A percentile compares a stretch with the other conserved stretches of the same genome.
Conservation (phyloP, 805 yeast genomes). For the Barnettozyma wickerhamii region DNA sequence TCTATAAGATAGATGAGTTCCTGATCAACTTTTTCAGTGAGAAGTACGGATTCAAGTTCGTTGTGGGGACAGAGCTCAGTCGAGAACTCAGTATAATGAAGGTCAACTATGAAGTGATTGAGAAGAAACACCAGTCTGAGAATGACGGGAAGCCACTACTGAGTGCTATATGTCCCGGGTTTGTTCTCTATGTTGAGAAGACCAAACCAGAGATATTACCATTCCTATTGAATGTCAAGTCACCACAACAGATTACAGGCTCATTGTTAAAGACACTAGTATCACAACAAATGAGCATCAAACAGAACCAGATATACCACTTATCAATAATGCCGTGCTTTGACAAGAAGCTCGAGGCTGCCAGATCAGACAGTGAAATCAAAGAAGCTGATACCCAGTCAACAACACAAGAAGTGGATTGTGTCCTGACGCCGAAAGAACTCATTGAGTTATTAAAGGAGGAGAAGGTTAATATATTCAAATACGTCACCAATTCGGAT, state of each 20-base stretch:
- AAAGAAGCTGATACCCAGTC: conserved; percentile 24
- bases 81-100: conserved; percentile 59
- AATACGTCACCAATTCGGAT: conserved; percentile 18
- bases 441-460: conserved; percentile 67
- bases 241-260: conserved; percentile 95
- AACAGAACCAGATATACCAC: conserved; percentile 55
- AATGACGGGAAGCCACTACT: conserved; percentile 27
- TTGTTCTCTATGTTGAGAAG: conserved; percentile 93
- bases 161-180: conserved; percentile 88
- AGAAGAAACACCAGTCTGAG: conserved; percentile 9
- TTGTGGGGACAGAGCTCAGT: conserved; percentile 85
- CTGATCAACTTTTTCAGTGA: conserved; percentile 54
- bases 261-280: conserved; percentile 55
- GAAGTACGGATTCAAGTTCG: conserved; percentile 61
- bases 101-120: conserved; percentile 37
- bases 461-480: conserved; percentile 36
- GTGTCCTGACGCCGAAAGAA: conserved; percentile 91
- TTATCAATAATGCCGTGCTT: conserved; percentile 94
- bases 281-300: conserved; percentile 29
- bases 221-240: conserved; percentile 65
- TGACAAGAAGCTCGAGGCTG: conserved; percentile 93
- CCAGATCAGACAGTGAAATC: conserved; percentile 56
- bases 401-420: conserved; percentile 65
- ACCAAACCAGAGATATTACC: conserved; percentile 85
- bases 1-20: conserved; percentile 57